Percentiles rank a stretch among this genome's conserved stretches.
Conservation (phyloP, 148 eudicot genomes). For the Amaranthus palmeri region DNA sequence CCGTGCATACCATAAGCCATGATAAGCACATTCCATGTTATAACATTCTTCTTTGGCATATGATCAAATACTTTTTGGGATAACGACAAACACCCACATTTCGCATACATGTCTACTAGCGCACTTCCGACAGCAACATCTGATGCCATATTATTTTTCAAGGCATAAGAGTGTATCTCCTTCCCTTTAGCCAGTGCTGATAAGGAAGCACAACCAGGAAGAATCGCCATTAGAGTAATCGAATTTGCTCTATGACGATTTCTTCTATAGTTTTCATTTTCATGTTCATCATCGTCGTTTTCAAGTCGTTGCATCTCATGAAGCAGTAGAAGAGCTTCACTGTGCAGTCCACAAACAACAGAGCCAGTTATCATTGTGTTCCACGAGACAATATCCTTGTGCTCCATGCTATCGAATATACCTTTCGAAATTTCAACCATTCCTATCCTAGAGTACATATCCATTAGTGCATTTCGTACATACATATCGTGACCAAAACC, state of each 20-base stretch:
- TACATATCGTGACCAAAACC: conserved; percentile 54
- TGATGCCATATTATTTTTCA: conserved; percentile 48
- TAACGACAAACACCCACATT: conserved; percentile 70
- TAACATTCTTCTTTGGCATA: conserved; percentile 61
- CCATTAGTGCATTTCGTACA: conserved; percentile 52
- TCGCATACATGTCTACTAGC: conserved; percentile 81
- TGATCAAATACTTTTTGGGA: conserved; percentile 56
- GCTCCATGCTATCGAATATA: conserved; percentile 60
- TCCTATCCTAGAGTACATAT: conserved; percentile 40
- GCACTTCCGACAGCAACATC: conserved; percentile 88
- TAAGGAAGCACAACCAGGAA: conserved; percentile 82
- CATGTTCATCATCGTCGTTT: conserved; percentile 19
- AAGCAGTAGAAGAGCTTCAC: conserved; percentile 56
- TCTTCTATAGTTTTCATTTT: conserved; percentile 34
- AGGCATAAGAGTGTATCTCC: conserved; percentile 76
- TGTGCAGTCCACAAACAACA: conserved; percentile 62
- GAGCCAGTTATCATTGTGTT: conserved; percentile 84
- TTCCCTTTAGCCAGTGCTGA: conserved; percentile 76
- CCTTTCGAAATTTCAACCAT: conserved; percentile 42
- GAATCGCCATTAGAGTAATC: conserved; percentile 63
- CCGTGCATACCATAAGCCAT: conserved; percentile 97
- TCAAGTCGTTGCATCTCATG: conserved; percentile 49
- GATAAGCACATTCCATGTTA: conserved; percentile 86
- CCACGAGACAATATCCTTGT: conserved; percentile 73
- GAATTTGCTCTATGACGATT: conserved; percentile 55